Conservation (phyloP, 805 yeast species). For the Suhomyces sp. region DNA sequence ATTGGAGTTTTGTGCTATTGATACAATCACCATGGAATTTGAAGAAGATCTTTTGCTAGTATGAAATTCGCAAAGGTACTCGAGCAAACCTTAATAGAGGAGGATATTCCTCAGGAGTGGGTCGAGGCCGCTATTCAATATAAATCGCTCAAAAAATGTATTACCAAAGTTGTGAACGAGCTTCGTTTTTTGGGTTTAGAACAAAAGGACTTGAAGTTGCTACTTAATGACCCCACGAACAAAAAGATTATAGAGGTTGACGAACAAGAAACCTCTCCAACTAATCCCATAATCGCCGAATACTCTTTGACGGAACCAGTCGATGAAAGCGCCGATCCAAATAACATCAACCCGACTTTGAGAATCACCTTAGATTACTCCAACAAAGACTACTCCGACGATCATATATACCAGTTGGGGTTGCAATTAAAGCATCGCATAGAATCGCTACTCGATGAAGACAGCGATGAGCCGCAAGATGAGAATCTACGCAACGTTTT, state of each 20-base stretch:
- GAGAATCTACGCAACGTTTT: background rate
- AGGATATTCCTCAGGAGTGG: conserved; percentile 68
- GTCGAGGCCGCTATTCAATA: conserved; percentile 65
- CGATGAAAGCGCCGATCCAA: conserved; percentile 12
- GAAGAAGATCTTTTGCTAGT: background rate
- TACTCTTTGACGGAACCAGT: conserved; percentile 35
- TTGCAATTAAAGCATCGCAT: conserved; percentile 26
- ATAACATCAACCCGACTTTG: conserved; percentile 34
- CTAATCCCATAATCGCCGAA: conserved; percentile 42
- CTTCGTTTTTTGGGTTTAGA: conserved; percentile 56
- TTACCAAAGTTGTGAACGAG: conserved; percentile 63
- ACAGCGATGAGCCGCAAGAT: conserved; percentile 16
- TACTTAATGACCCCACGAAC: conserved; percentile 27
- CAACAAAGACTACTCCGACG: conserved; percentile 27
- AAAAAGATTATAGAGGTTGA: conserved; percentile 30
- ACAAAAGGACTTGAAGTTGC: conserved; percentile 39
- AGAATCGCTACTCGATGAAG: conserved; percentile 21
- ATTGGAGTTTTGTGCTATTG: background rate
- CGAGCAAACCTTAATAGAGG: conserved; percentile 59
- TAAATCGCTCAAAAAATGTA: conserved; percentile 65
- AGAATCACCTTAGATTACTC: conserved; percentile 36
- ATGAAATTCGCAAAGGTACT: conserved; percentile 79
- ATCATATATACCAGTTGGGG: conserved; percentile 31
- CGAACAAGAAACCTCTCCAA: conserved; percentile 30
- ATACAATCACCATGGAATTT: background rate